Evolutionary conservation across 2,329 filamentous ascomycete genomes (phyloP).

Genomic region (Tolypocladium inflatum): DNA sequence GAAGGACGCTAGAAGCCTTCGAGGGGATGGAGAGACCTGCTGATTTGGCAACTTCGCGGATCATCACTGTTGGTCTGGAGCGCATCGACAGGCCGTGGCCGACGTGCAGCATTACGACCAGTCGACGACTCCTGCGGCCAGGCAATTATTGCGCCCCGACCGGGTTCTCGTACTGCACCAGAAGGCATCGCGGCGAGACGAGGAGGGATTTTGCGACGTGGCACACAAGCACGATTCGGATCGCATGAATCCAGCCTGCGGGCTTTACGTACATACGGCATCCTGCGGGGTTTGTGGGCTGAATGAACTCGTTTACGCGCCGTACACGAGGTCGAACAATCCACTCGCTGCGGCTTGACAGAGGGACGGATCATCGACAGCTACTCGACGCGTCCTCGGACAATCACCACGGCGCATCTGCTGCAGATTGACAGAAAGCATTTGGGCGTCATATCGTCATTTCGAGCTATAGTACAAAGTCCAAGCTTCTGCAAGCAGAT

Average conservation of each 20-base stretch:
- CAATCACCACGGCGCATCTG: not conserved
- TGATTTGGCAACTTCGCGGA: not conserved
- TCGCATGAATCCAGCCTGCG: not conserved
- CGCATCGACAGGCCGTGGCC: not conserved
- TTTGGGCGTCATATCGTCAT: not conserved
- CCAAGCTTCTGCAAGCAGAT: not conserved
- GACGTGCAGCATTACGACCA: not conserved
- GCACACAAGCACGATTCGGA: not conserved
- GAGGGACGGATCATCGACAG: not conserved
- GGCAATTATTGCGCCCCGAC: not conserved
- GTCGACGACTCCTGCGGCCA: not conserved
- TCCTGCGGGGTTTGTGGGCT: not conserved
- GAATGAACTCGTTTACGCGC: not conserved
- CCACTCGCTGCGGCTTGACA: no score
- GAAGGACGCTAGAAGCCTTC: not conserved
- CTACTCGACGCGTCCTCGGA: not conserved
- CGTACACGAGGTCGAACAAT: no score
- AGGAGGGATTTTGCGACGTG: not conserved
- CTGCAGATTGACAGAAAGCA: not conserved
- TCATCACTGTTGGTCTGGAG: not conserved
- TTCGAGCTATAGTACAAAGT: not conserved
- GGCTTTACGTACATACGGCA: not conserved
- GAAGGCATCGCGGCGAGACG: not conserved
- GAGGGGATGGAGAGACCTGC: not conserved
- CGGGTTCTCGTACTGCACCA: not conserved